These are phyloP conservation scores for Gamarada debralockiae DNA, from an alignment of 495 filamentous ascomycete species.

Conservation along the genomic window DNA sequence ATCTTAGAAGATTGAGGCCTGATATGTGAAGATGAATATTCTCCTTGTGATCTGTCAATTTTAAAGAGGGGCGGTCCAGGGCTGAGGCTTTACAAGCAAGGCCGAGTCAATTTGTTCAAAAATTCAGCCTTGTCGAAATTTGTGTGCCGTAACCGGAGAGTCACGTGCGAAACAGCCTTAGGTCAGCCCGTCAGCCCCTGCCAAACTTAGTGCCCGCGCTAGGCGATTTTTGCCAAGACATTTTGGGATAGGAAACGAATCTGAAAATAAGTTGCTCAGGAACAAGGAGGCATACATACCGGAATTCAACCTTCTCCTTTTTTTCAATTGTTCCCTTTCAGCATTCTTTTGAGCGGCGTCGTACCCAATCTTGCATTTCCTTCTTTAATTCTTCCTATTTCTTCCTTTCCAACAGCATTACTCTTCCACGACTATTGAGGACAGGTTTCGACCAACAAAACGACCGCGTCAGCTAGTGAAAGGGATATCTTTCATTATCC, in stretches of 20 bases:
- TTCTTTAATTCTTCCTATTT: not conserved
- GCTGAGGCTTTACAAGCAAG: too few relatives aligned
- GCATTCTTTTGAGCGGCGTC: too few relatives aligned
- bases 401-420: not conserved
- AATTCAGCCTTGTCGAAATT: conserved; percentile 8
- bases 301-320: too few relatives aligned
- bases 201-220: not conserved
- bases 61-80: too few relatives aligned
- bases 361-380: too few relatives aligned
- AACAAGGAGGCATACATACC: not conserved
- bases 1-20: too few relatives aligned
- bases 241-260: not conserved
- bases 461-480: not conserved
- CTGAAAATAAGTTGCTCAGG: not conserved
- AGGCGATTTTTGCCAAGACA: not conserved
- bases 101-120: not conserved
- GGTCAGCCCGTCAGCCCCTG: too few relatives aligned
- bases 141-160: conserved; percentile 13
- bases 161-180: too few relatives aligned
- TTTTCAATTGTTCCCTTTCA: too few relatives aligned
- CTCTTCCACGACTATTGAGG: not conserved
- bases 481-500: not conserved
- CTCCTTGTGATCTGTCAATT: too few relatives aligned
- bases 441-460: not conserved
- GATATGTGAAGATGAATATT: too few relatives aligned